Evolutionary conservation across 768 basidiomycete species (phyloP).

Genomic region (Suillus alpinus): DNA sequence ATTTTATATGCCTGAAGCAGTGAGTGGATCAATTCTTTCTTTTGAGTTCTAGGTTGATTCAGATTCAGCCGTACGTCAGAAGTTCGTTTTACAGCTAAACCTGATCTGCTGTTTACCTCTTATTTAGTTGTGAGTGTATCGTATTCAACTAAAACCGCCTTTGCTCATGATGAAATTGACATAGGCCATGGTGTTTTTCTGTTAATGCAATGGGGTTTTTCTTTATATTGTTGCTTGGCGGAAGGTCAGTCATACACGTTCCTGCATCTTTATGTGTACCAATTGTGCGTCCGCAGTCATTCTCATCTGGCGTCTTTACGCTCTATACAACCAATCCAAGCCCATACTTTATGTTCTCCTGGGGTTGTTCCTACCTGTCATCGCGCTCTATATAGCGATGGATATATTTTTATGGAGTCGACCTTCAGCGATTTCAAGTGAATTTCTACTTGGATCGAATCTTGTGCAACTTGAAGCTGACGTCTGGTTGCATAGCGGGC

Average conservation of each 20-base stretch:
- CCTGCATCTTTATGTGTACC: not conserved
- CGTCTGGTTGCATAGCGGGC: not conserved
- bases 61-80: not conserved
- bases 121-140: not conserved
- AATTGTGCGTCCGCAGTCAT: not conserved
- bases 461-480: not conserved
- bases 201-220: not conserved
- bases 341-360: not conserved
- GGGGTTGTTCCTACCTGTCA: not conserved
- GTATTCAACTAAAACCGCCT: no score
- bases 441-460: not conserved
- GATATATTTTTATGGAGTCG: not conserved
- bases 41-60: not conserved
- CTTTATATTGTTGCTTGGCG: not conserved
- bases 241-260: not conserved
- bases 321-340: not conserved
- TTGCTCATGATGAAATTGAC: not conserved
- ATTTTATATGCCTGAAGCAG: not conserved
- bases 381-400: not conserved
- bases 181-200: not conserved
- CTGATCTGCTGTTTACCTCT: no score
- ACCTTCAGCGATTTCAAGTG: not conserved
- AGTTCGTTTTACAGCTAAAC: not conserved
- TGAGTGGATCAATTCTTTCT: not conserved
- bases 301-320: slow-evolving; percentile 1